phyloP scores from a whole-genome alignment of 1,284 basidiomycete genomes.

The Trichosporon inkin region DNA sequence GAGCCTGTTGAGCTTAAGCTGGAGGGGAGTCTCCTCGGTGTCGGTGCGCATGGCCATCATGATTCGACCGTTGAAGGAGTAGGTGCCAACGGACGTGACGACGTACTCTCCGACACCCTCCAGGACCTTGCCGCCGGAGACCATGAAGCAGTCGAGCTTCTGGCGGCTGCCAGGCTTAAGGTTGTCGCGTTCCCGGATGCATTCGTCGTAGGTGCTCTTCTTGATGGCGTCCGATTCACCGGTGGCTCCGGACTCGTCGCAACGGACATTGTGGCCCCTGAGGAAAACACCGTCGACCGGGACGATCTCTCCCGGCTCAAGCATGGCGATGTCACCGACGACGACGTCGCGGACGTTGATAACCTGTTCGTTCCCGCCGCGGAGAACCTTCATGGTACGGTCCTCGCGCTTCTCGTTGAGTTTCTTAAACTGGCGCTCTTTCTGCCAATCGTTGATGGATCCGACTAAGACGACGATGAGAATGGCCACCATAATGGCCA shows the following conservation, averaged over 20 bases:
- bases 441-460: slow-evolving; percentile 68
- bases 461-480: slow-evolving; percentile 58
- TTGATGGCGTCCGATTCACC: slow-evolving; percentile 94
- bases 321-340: slow-evolving; percentile 84
- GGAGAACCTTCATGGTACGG: slow-evolving; percentile 84
- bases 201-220: slow-evolving; percentile 77
- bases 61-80: slow-evolving; percentile 91
- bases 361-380: slow-evolving; percentile 71
- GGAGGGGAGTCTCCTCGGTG: slow-evolving; percentile 68
- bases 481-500: slow-evolving; percentile 91
- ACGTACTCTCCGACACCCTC: slow-evolving; percentile 94
- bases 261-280: slow-evolving; percentile 85
- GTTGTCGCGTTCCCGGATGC: slow-evolving; percentile 55
- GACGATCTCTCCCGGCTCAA: slow-evolving; percentile 93
- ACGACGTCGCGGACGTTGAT: slow-evolving; percentile 84
- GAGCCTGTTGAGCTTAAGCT: slow-evolving; percentile 85
- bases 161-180: slow-evolving; percentile 42
- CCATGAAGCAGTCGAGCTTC: slow-evolving; percentile 87
- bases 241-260: slow-evolving; percentile 94
- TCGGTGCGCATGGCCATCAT: slow-evolving; percentile 64
- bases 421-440: slow-evolving; percentile 88
- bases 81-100: slow-evolving; percentile 83
- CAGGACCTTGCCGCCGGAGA: slow-evolving; percentile 89
- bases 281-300: slow-evolving; percentile 95
- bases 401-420: slow-evolving; percentile 96